Base-by-base conservation (phyloP, 495 filamentous ascomycete genomes). In the Tuber magnatum region DNA sequence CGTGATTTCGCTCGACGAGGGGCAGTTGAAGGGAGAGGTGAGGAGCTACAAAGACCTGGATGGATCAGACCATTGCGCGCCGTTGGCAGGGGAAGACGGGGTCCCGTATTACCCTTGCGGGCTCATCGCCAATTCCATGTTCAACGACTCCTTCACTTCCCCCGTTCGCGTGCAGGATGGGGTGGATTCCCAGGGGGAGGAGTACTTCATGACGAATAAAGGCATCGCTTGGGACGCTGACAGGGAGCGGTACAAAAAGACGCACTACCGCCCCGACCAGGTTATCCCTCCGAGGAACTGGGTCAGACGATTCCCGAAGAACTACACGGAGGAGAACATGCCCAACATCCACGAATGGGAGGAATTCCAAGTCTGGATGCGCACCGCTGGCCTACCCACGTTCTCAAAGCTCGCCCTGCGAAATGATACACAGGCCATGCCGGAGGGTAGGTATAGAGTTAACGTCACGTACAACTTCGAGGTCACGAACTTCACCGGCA, bases 321-420 rank as follows among this genome's bases (percentile, higher is more conserved):
- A 73, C 1, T 97, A 97, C 80, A 88, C 86, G 18, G 83, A 84
- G 0, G 83, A 88, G 0, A 86, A 85, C n/a, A 86, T 87, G 28
- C 89, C 91, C 5, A 83, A 93, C 77, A 81, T 97, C 16, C 85
- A 89, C 56, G 84, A 90, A 7, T 87, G 92, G 81, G 92, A 97
- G 81, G 88, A 87, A 43, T 97, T 99, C 82, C 94, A 97, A 86
- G 94, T 97, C 46, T 99, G 95, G 95, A 98, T 99, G 95, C 88
- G 95, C 82, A 95, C 96, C 3, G 95, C 95, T 42, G 95, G 94
- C n/a, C 85, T 97, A 74, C 95, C 95, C 1, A 92, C 91, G 35
- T 99, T 99, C 82, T 95, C 91, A 86, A 99, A 99, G 84, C 88
- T 98, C 24, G 90, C 91, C 39, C 87, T 89, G 81, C 87, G 92